phyloP scores from a whole-genome alignment of 2,329 filamentous ascomycete genomes.

The Hypoxylon sp. region DNA sequence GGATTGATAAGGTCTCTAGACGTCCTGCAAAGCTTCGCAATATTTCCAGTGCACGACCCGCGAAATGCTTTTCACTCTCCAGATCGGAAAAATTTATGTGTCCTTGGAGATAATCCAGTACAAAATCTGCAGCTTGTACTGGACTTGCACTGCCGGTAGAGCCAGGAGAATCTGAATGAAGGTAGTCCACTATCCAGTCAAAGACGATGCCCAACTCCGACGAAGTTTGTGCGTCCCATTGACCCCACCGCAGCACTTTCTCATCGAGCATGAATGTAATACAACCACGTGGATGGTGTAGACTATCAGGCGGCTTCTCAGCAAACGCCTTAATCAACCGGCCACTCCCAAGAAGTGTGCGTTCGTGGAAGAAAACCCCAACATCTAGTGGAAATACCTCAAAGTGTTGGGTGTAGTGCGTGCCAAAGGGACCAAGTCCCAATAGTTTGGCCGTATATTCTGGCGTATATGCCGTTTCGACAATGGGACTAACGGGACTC shows the following conservation, averaged over 20 bases:
- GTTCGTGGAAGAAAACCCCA: constrained; percentile 71
- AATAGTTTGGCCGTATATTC: constrained; percentile 57
- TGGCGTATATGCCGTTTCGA: constrained; percentile 40
- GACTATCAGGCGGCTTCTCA: constrained; percentile 47
- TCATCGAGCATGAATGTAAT: constrained; percentile 62
- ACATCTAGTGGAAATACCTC: constrained; percentile 70
- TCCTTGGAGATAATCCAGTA: constrained; percentile 63
- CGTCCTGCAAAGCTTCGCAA: constrained; percentile 58
- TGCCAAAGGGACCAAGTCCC: constrained; percentile 72
- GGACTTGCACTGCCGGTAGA: constrained; percentile 37
- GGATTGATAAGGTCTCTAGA: constrained; percentile 47
- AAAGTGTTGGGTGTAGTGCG: constrained; percentile 72
- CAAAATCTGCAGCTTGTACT: constrained; percentile 58
- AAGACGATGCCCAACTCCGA: constrained; percentile 73
- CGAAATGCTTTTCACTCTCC: constrained; percentile 57
- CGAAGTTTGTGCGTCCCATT: constrained; percentile 69
- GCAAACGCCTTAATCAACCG: constrained; percentile 58
- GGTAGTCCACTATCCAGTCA: constrained; percentile 68
- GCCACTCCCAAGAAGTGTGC: constrained; percentile 70
- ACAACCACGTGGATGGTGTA: constrained; percentile 52
- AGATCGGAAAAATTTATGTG: constrained; percentile 57
- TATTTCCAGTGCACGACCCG: constrained; percentile 60
- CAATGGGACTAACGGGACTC: constrained; percentile 35
- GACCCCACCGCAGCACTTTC: constrained; percentile 65
- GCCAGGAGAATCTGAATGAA: constrained; percentile 43